Conservation (phyloP, 345 rosid genomes). For the Noccaea bulbosa region DNA sequence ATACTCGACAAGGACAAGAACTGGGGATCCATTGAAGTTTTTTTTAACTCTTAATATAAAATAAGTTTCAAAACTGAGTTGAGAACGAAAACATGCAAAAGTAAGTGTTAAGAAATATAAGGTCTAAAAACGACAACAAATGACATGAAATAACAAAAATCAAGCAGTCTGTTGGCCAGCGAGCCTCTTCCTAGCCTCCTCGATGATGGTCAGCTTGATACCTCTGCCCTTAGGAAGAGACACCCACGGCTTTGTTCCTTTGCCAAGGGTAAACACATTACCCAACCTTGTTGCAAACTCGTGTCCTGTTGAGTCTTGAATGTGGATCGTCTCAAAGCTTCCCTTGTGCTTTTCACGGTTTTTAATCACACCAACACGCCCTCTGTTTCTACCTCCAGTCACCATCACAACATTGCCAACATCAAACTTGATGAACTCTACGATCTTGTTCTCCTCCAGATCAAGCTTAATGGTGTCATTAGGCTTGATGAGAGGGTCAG, state of each 20-base stretch:
- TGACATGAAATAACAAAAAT: conserved; percentile 14
- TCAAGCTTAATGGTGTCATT: conserved; percentile 69
- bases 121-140: conserved; percentile 17
- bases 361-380: conserved; percentile 44
- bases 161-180: conserved; percentile 54
- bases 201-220: conserved; percentile 79
- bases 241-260: conserved; percentile 82
- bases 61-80: conserved; percentile 25
- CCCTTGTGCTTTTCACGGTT: conserved; percentile 49
- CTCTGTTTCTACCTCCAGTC: conserved; percentile 53
- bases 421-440: conserved; percentile 66
- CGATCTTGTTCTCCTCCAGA: conserved; percentile 48
- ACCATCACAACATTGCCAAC: conserved; percentile 73
- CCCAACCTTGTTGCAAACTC: conserved; percentile 86
- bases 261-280: conserved; percentile 80
- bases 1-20: background rate
- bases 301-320: conserved; percentile 75
- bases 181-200: conserved; percentile 83
- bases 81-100: conserved; percentile 25
- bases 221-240: conserved; percentile 92
- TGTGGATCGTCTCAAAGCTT: conserved; percentile 62
- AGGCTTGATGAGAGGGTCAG: conserved; percentile 54
- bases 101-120: conserved; percentile 24
- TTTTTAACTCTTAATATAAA: conserved; percentile 27
- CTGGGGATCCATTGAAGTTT: background rate